Percentiles rank a stretch among this genome's conserved stretches.
These are phyloP conservation scores for Phytophthora melonis DNA, from an alignment of 352 stramenopile species.

Conservation along the genomic window DNA sequence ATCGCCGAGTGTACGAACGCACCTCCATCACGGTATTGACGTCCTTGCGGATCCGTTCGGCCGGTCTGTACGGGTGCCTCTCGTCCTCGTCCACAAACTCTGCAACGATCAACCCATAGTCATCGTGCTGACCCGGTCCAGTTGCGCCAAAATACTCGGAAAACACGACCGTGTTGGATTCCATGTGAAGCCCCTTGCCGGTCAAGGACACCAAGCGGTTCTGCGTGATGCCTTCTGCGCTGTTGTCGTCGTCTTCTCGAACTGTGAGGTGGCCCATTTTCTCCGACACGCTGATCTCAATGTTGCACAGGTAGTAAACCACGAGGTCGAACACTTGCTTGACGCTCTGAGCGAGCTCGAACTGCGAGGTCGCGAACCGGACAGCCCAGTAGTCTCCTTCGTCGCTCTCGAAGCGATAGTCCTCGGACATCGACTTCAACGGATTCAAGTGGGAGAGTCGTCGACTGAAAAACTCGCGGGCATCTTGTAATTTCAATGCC, in stretches of 20 bases:
- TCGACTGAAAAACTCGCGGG: conserved; percentile 24
- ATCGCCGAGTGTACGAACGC: conserved; percentile 18
- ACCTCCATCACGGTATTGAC: conserved; percentile 45
- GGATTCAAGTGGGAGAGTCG: conserved; percentile 33
- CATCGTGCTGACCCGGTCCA: conserved; percentile 12
- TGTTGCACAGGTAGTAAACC: conserved; percentile 45
- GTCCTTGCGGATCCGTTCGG: conserved; percentile 42
- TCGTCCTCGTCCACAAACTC: conserved; percentile 52
- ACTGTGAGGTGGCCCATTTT: conserved; percentile 46
- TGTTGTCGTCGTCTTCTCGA: conserved; percentile 47
- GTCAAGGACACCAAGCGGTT: conserved; percentile 41
- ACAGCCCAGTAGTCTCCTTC: conserved; percentile 40
- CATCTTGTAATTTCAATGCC: conserved; percentile 31
- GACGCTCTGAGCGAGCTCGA: conserved; percentile 31
- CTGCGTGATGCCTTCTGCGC: conserved; percentile 35
- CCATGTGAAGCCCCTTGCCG: conserved; percentile 40
- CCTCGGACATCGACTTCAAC: conserved; percentile 38
- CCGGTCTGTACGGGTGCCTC: conserved; percentile 38
- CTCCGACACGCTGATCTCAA: conserved; percentile 53
- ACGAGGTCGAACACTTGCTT: conserved; percentile 50
- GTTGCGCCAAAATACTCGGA: conserved; percentile 29
- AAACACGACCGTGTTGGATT: conserved; percentile 45
- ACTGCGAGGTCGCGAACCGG: conserved; percentile 40
- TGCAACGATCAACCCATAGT: conserved; percentile 36
- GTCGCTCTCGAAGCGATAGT: conserved; percentile 41